Conservation (phyloP, 2,329 filamentous ascomycete species). For the Verticillium nubilum region DNA sequence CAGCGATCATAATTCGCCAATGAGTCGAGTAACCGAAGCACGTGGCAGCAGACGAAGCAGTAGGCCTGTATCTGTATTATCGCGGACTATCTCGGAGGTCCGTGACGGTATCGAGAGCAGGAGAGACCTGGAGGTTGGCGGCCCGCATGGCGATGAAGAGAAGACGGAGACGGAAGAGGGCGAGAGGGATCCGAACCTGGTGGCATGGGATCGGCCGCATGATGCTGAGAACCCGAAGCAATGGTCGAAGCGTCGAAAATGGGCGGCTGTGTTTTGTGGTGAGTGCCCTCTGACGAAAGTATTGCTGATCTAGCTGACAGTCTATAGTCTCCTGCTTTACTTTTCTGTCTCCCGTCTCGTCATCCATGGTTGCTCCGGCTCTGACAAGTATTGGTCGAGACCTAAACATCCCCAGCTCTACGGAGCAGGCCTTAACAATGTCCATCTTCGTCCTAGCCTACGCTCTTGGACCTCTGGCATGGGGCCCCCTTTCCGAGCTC, state of each 20-base stretch:
- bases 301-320: neutral
- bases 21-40: neutral
- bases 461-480: constrained; percentile 41
- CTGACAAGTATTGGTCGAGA: constrained; percentile 47
- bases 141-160: constrained; percentile 13
- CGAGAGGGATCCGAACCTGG: constrained; percentile 31
- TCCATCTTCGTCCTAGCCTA: constrained; percentile 53
- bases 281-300: constrained; percentile 2
- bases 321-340: constrained; percentile 45
- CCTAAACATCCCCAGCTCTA: constrained; percentile 40
- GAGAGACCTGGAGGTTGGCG: constrained; percentile 28
- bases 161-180: constrained; percentile 10
- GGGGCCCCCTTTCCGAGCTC: constrained; percentile 44
- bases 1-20: neutral
- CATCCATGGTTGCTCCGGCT: constrained; percentile 50
- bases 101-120: constrained; percentile 28
- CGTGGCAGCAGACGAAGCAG: neutral
- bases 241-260: constrained; percentile 51
- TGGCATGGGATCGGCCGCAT: constrained; percentile 47
- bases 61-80: neutral
- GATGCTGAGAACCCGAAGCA: constrained; percentile 47
- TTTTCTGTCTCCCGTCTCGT: constrained; percentile 55
- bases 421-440: constrained; percentile 34
- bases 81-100: constrained; percentile 22
- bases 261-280: constrained; percentile 42